Conservation (phyloP, 305 asterid species). For the Fraxinus platypoda region DNA sequence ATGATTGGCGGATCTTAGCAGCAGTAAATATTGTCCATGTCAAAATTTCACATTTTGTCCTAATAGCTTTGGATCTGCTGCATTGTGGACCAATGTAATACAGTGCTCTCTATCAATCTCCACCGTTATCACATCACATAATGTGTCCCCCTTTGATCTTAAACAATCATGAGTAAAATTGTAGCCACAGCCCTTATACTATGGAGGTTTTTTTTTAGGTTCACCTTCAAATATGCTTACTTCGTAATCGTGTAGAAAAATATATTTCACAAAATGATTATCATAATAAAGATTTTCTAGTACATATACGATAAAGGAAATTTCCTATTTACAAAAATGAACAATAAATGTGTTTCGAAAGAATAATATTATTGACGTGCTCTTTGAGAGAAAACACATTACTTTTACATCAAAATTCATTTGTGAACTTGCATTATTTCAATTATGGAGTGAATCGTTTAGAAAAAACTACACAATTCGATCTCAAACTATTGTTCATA, state of each 20-base stretch:
- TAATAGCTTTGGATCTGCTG: constrained; percentile 18
- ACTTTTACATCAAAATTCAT: not conserved
- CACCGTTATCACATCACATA: not conserved
- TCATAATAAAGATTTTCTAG: no score
- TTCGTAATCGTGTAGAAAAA: no score
- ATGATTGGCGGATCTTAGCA: constrained; percentile 42
- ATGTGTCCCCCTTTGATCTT: not conserved
- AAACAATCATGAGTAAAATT: not conserved
- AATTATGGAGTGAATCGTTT: no score
- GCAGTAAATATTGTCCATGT: constrained; percentile 18
- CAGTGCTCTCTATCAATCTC: not conserved
- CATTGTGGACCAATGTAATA: not conserved
- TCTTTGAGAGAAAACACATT: not conserved
- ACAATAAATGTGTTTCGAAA: no score
- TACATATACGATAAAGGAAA: no score
- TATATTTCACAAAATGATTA: no score
- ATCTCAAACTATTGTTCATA: no score
- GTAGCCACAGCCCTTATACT: not conserved
- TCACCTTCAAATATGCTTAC: not conserved
- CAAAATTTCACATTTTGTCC: not conserved
- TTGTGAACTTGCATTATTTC: no score
- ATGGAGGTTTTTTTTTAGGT: not conserved
- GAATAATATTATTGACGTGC: not conserved
- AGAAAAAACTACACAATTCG: no score
- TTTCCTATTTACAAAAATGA: not conserved